Conservation (phyloP, 768 basidiomycete genomes). For the Pseudohyphozyma bogoriensis region DNA sequence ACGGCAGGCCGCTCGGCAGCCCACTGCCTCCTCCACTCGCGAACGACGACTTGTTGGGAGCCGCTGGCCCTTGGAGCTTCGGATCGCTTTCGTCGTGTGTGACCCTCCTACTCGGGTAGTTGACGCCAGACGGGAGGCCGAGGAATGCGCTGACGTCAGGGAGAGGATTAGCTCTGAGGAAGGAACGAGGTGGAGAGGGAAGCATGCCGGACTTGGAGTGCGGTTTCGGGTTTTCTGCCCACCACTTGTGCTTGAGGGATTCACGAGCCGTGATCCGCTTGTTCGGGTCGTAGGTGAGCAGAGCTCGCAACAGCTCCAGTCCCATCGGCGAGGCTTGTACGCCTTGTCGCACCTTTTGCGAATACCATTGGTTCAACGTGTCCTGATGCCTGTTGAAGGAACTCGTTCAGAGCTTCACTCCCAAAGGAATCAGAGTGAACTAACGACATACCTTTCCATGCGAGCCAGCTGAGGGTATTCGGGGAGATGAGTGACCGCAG, state of each 20-base stretch:
- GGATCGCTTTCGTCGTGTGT: conserved; percentile 64
- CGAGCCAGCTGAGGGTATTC: conserved; percentile 20
- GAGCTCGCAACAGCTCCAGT: conserved; percentile 65
- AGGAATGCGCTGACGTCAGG: conserved; percentile 62
- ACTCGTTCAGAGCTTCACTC: background rate
- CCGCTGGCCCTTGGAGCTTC: conserved; percentile 19
- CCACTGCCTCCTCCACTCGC: background rate
- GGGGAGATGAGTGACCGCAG: conserved; percentile 47
- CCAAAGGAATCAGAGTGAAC: too few species aligned
- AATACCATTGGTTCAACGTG: conserved; percentile 62
- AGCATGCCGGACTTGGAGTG: conserved; percentile 60
- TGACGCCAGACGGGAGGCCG: conserved; percentile 51
- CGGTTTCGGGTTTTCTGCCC: conserved; percentile 77
- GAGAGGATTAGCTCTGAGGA: background rate
- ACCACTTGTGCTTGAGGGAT: conserved; percentile 80
- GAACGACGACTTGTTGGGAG: background rate
- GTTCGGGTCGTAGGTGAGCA: conserved; percentile 87
- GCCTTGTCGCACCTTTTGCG: background rate
- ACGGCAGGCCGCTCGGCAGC: background rate
- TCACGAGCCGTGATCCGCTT: conserved; percentile 70
- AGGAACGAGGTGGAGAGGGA: background rate
- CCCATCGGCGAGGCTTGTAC: background rate
- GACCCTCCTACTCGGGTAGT: conserved; percentile 77
- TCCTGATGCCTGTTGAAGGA: conserved; percentile 47
- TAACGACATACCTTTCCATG: conserved; percentile 3